Conservation (phyloP, 441 rosid genomes). For the Adansonia grandidieri region DNA sequence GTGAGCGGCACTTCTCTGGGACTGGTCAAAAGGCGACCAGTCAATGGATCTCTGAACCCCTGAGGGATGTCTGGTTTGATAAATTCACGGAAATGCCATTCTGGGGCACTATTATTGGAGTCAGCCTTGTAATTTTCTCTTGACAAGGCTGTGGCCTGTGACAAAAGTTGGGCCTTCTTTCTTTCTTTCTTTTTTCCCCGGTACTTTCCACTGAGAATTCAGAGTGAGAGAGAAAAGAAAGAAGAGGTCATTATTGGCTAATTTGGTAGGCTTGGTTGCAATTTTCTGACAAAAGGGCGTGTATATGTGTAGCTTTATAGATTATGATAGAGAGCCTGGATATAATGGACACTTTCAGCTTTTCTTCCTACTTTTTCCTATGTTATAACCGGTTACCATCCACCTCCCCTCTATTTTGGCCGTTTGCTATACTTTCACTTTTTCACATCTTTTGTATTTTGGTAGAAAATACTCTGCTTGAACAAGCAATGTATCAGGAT, state of each 20-base stretch:
- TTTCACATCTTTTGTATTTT: not conserved
- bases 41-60: constrained; percentile 50
- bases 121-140: constrained; percentile 11
- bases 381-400: not conserved
- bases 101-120: constrained; percentile 29
- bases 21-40: constrained; percentile 53
- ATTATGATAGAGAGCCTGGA: constrained; percentile 16
- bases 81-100: constrained; percentile 42
- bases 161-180: constrained; percentile 26
- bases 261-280: constrained; percentile 35
- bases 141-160: constrained; percentile 20
- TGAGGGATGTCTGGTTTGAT: not conserved
- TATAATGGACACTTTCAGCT: not conserved
- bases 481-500: no score
- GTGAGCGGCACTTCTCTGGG: constrained; percentile 33
- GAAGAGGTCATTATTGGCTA: constrained; percentile 36
- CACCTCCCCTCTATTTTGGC: not conserved
- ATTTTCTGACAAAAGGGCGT: constrained; percentile 39
- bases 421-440: not conserved
- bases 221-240: not conserved
- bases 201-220: constrained; percentile 17
- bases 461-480: no score
- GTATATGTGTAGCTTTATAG: constrained; percentile 25
- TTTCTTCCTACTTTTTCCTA: not conserved
- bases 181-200: constrained; percentile 10